Evolutionary conservation across 2,329 filamentous ascomycete genomes (phyloP).

Genomic region (Cladosporium sphaerospermum): DNA sequence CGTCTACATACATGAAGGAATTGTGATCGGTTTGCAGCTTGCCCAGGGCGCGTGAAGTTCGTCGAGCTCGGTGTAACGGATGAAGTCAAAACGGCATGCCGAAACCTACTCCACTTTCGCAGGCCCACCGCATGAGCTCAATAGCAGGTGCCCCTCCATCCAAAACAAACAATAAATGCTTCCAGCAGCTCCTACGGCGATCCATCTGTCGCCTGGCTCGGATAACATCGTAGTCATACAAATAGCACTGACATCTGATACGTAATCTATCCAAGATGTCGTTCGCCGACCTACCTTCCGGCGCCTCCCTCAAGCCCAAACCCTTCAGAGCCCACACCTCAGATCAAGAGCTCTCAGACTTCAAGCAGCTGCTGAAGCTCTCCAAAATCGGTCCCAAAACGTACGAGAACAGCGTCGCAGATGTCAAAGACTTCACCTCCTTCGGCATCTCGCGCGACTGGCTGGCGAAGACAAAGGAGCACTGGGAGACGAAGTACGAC

Average conservation of each 20-base stretch:
- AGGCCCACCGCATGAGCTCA: no score
- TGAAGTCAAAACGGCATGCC: no score
- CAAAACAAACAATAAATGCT: background rate
- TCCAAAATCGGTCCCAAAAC: conserved; percentile 44
- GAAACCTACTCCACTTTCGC: conserved; percentile 5
- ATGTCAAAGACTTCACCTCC: conserved; percentile 26
- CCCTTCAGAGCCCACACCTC: conserved; percentile 39
- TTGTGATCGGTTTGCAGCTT: no score
- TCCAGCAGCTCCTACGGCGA: background rate
- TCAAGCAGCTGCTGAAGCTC: conserved; percentile 41
- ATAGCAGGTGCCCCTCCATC: background rate
- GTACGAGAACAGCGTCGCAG: conserved; percentile 42
- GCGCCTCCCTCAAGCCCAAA: conserved; percentile 31
- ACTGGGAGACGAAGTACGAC: conserved; percentile 42
- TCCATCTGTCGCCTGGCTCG: background rate
- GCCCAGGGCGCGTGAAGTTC: no score
- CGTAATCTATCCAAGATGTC: conserved; percentile 10
- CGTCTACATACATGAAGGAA: no score
- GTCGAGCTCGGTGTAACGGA: no score
- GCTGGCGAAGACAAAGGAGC: conserved; percentile 34
- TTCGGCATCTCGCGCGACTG: conserved; percentile 45
- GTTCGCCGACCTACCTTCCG: conserved; percentile 28
- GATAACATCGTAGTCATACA: background rate
- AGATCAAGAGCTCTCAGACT: conserved; percentile 38
- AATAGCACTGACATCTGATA: no score